Percentiles rank a stretch among this genome's conserved stretches.
phyloP scores from a whole-genome alignment of 371 early-diverging fungal genomes.

The Batrachochytrium dendrobatidis region DNA sequence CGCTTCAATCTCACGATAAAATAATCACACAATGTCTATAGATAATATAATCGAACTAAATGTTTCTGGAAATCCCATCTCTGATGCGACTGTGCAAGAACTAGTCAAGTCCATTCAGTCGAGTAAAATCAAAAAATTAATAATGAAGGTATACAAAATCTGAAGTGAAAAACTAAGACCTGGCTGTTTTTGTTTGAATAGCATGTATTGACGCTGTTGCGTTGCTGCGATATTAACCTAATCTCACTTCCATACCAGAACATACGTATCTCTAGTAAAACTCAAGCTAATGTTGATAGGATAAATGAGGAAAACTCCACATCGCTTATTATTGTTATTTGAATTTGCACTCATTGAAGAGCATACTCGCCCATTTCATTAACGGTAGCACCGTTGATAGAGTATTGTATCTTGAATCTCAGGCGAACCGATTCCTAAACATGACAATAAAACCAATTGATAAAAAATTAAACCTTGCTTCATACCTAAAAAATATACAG shows the following conservation, averaged over 20 bases:
- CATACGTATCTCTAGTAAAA: constrained; percentile 27
- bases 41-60: constrained; percentile 29
- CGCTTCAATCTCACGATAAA: neutral
- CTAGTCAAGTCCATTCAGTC: constrained; percentile 24
- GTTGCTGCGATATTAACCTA: no score
- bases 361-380: constrained; percentile 59
- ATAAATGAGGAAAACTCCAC: constrained; percentile 31
- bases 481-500: no score
- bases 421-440: constrained; percentile 53
- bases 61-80: constrained; percentile 31
- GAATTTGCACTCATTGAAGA: neutral
- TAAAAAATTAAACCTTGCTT: no score
- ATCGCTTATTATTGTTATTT: constrained; percentile 10
- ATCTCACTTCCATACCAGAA: no score
- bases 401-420: constrained; percentile 61
- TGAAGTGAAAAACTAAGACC: no score
- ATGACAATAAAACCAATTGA: neutral
- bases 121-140: constrained; percentile 4
- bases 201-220: no score
- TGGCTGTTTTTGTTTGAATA: neutral
- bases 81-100: constrained; percentile 22
- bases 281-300: constrained; percentile 26
- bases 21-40: neutral
- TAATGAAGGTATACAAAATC: neutral
- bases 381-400: constrained; percentile 60